phyloP scores from a whole-genome alignment of 768 basidiomycete species.

The Lyophyllum shimeji region DNA sequence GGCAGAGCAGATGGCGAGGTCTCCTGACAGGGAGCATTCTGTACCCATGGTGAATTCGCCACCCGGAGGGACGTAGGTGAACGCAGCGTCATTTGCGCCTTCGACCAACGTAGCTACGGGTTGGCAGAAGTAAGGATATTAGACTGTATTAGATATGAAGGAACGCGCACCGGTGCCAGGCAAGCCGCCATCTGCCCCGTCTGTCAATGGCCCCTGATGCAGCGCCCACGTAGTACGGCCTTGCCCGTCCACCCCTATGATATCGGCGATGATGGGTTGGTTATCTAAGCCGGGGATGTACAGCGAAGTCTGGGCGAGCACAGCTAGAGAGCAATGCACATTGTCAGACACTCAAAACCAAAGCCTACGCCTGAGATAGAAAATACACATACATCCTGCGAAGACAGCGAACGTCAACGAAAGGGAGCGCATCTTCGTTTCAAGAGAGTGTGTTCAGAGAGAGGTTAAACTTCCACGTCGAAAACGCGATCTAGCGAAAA shows the following conservation, averaged over 20 bases:
- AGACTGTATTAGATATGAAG: background rate
- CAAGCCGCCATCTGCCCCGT: slow-evolving; percentile 3
- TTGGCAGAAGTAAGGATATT: background rate
- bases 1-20: slow-evolving; percentile 22
- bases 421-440: background rate
- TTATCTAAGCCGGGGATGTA: slow-evolving; percentile 26
- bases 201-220: slow-evolving; percentile 20
- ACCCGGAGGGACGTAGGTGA: slow-evolving; percentile 17
- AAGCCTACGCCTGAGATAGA: background rate
- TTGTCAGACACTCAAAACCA: background rate
- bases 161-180: slow-evolving; percentile 20
- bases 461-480: background rate
- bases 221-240: slow-evolving; percentile 27
- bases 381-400: slow-evolving; percentile 2
- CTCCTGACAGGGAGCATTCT: slow-evolving; percentile 18
- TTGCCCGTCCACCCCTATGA: slow-evolving; percentile 23
- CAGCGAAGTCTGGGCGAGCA: slow-evolving; percentile 23
- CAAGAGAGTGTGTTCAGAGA: background rate
- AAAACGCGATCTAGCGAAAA: background rate
- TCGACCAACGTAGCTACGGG: slow-evolving; percentile 26
- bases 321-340: slow-evolving; percentile 21
- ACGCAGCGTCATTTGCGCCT: slow-evolving; percentile 20
- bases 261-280: slow-evolving; percentile 26
- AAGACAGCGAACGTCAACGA: background rate
- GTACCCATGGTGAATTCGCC: slow-evolving; percentile 16